Percentiles rank a stretch among this genome's conserved stretches.
These are phyloP conservation scores for Candida tibetensis DNA, from an alignment of 805 yeast genomes.

Conservation along the genomic window DNA sequence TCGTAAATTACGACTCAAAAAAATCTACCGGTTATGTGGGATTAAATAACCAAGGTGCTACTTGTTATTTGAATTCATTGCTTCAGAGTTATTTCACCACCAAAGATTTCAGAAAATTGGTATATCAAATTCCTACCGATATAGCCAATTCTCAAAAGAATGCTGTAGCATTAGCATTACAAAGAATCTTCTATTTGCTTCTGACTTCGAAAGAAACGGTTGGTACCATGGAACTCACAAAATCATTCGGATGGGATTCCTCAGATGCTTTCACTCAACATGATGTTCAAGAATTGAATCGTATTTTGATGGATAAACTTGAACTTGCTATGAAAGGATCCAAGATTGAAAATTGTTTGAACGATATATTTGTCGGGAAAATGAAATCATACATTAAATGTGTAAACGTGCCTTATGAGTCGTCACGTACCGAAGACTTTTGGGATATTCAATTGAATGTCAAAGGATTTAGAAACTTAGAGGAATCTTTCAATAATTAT, in stretches of 20 bases:
- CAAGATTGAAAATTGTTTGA: conserved; percentile 52
- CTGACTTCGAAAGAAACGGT: conserved; percentile 73
- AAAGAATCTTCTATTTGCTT: conserved; percentile 78
- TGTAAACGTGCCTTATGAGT: conserved; percentile 88
- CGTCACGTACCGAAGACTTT: conserved; percentile 87
- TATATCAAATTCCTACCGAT: conserved; percentile 84
- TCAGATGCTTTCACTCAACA: conserved; percentile 96
- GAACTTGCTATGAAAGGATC: conserved; percentile 92
- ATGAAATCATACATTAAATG: conserved; percentile 95
- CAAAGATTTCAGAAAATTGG: conserved; percentile 74
- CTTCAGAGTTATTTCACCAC: conserved; percentile 90
- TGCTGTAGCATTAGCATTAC: conserved; percentile 76
- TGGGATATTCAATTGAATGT: conserved; percentile 98
- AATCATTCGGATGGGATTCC: conserved; percentile 95
- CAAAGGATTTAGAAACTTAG: conserved; percentile 68
- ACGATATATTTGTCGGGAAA: conserved; percentile 88
- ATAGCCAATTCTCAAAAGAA: conserved; percentile 30
- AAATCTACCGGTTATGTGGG: conserved; percentile 89
- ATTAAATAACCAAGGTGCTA: conserved; percentile 94
- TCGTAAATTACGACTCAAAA: conserved; percentile 80
- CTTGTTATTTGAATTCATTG: conserved; percentile 91
- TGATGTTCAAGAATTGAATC: conserved; percentile 94
- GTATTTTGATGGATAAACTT: conserved; percentile 91
- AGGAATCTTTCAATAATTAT: conserved; percentile 79
- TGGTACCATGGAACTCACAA: conserved; percentile 82